A percentile compares a stretch with the other conserved stretches of the same genome.
These are phyloP conservation scores for Solanum arcanum DNA, from an alignment of 257 asterid genomes.

Conservation along the genomic window DNA sequence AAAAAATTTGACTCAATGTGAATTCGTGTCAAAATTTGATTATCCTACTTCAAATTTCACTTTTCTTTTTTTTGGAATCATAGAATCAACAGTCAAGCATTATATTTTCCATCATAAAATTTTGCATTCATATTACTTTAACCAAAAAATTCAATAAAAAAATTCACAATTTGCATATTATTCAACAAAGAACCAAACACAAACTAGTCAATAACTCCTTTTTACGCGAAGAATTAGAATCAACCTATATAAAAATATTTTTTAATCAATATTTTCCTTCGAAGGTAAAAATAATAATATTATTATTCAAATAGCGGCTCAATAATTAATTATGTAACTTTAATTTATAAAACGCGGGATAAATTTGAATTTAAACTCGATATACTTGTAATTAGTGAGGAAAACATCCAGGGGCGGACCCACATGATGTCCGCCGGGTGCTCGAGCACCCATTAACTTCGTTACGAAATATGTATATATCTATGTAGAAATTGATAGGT, in stretches of 20 bases:
- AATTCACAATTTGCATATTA: background rate
- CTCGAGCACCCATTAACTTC: no score
- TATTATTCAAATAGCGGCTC: background rate
- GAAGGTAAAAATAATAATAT: background rate
- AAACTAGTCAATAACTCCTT: background rate
- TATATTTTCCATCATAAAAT: background rate
- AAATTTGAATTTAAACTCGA: background rate
- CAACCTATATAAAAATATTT: no score
- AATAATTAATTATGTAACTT: background rate
- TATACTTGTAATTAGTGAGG: no score
- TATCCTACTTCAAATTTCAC: background rate
- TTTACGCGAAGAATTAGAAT: background rate
- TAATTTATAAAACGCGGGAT: background rate
- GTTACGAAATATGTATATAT: no score
- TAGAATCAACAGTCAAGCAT: background rate
- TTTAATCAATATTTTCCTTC: no score
- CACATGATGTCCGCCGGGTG: no score
- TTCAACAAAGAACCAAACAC: background rate
- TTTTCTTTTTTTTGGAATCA: background rate
- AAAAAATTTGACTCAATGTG: background rate
- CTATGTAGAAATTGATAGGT: no score
- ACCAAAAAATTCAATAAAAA: background rate
- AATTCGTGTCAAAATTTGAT: background rate
- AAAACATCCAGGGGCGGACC: no score
- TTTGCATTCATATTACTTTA: background rate